phyloP scores from a whole-genome alignment of 2,329 filamentous ascomycete species.

The Alternaria sp. region DNA sequence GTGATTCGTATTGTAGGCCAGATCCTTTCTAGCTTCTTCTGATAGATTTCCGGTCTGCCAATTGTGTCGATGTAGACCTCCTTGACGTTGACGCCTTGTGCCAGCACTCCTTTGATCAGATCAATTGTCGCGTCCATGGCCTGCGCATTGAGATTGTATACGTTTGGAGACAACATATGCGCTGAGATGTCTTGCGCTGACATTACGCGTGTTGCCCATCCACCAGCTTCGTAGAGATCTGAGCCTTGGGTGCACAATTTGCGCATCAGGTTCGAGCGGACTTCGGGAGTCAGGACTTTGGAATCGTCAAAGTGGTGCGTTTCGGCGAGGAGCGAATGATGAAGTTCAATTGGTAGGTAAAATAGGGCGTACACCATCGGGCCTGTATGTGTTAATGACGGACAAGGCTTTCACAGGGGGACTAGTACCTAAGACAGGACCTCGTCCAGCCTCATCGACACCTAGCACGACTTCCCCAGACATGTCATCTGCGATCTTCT shows the following conservation, averaged over 20 bases:
- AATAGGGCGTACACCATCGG: slow-evolving; percentile 75
- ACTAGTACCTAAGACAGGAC: slow-evolving; percentile 80
- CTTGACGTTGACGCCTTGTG: slow-evolving; percentile 77
- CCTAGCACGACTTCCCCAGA: slow-evolving; percentile 76
- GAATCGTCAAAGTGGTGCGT: slow-evolving; percentile 93
- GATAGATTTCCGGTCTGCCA: slow-evolving; percentile 81
- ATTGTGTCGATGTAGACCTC: slow-evolving; percentile 97
- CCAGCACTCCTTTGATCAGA: slow-evolving; percentile 79
- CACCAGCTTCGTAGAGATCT: slow-evolving; percentile 69
- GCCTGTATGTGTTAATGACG: slow-evolving; percentile 53
- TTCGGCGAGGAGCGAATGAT: slow-evolving; percentile 75
- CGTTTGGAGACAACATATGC: slow-evolving; percentile 71
- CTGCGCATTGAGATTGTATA: slow-evolving; percentile 94
- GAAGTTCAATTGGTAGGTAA: slow-evolving; percentile 70
- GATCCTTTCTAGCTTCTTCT: slow-evolving; percentile 79
- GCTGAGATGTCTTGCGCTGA: slow-evolving; percentile 84
- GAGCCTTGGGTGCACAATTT: slow-evolving; percentile 71
- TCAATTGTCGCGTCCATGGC: slow-evolving; percentile 90
- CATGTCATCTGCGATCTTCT: slow-evolving; percentile 50
- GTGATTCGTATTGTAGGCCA: slow-evolving; percentile 72
- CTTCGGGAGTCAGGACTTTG: slow-evolving; percentile 83
- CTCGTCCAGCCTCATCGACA: slow-evolving; percentile 91
- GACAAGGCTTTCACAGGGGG: slow-evolving; percentile 36
- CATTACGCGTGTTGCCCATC: slow-evolving; percentile 82
- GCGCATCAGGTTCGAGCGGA: slow-evolving; percentile 75